Conservation (phyloP, 495 filamentous ascomycete species). For the Barbatosphaeria neglecta region DNA sequence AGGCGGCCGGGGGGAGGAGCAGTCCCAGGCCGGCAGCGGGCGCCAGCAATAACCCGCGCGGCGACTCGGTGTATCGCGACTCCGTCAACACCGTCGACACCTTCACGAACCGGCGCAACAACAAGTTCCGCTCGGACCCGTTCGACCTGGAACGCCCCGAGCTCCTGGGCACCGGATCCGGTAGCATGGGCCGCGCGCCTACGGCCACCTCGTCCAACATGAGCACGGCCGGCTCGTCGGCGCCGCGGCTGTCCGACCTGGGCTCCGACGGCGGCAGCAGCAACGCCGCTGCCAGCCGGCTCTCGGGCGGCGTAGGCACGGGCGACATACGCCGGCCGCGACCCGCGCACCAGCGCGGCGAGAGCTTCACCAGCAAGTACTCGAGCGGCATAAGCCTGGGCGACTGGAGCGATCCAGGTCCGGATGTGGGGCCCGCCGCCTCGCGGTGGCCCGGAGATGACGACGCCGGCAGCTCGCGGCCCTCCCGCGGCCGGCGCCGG, state of each 20-base stretch:
- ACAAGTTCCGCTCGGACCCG: conserved; percentile 51
- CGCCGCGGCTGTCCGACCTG: conserved; percentile 5
- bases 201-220: conserved; percentile 9
- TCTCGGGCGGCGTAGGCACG: neutral
- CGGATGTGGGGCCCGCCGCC: conserved; percentile 33
- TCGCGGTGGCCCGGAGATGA: conserved; percentile 17
- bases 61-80: conserved; percentile 20
- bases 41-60: conserved; percentile 6
- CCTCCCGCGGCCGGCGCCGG: conserved; percentile 1
- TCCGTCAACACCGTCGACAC: conserved; percentile 19
- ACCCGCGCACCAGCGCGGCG: conserved; percentile 11
- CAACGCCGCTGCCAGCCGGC: neutral
- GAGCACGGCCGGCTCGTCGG: conserved; percentile 9
- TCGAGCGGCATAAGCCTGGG: conserved; percentile 30
- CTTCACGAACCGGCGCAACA: conserved; percentile 24
- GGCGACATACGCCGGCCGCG: conserved; percentile 8
- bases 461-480: too few relatives aligned
- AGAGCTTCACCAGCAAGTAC: conserved; percentile 34
- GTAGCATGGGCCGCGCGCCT: conserved; percentile 3
- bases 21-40: conserved; percentile 11
- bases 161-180: conserved; percentile 21
- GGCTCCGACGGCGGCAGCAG: too few relatives aligned
- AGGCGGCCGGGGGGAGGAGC: too few relatives aligned
- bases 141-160: conserved; percentile 53
- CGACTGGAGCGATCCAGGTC: conserved; percentile 42